Conservation (phyloP, 2,329 filamentous ascomycete genomes). For the Fusarium dimerum region DNA sequence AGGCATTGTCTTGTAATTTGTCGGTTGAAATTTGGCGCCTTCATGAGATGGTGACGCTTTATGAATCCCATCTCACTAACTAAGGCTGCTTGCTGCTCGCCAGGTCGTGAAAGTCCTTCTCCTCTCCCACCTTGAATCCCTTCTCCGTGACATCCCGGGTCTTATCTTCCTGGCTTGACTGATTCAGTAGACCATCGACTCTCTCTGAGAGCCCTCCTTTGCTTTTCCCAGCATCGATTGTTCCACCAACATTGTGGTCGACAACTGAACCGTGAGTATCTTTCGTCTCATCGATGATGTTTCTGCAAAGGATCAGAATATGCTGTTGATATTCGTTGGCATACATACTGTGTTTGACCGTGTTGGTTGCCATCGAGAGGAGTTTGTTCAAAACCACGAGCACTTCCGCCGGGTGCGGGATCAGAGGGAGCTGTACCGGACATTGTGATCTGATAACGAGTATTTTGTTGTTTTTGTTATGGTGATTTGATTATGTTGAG, state of each 20-base stretch:
- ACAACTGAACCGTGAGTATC: conserved; percentile 4
- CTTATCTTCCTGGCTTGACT: not conserved
- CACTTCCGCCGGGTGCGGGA: conserved; percentile 5
- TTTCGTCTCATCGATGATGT: conserved; percentile 10
- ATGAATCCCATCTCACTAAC: not conserved
- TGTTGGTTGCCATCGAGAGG: conserved; percentile 6
- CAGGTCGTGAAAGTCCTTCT: conserved; percentile 6
- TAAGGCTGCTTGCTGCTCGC: conserved; percentile 9
- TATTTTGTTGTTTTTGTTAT: too few relatives aligned
- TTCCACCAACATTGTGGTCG: conserved; percentile 6
- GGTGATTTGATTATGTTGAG: too few relatives aligned
- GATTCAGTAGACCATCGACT: conserved; percentile 1
- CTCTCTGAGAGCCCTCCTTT: not conserved
- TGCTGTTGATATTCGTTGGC: too few relatives aligned
- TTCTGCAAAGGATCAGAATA: not conserved
- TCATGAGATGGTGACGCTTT: too few relatives aligned
- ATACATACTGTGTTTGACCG: conserved; percentile 9
- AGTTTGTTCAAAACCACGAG: conserved; percentile 1
- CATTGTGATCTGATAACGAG: not conserved
- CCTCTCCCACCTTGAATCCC: conserved; percentile 10
- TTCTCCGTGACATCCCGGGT: not conserved
- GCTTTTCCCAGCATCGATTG: conserved; percentile 3
- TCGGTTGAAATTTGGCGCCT: too few relatives aligned
- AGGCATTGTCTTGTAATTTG: too few relatives aligned
- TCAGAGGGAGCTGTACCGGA: conserved; percentile 11